A percentile compares a stretch with the other conserved stretches of the same genome.
phyloP scores from a whole-genome alignment of 2,329 filamentous ascomycete species.

The Chaetomium olivaceum region DNA sequence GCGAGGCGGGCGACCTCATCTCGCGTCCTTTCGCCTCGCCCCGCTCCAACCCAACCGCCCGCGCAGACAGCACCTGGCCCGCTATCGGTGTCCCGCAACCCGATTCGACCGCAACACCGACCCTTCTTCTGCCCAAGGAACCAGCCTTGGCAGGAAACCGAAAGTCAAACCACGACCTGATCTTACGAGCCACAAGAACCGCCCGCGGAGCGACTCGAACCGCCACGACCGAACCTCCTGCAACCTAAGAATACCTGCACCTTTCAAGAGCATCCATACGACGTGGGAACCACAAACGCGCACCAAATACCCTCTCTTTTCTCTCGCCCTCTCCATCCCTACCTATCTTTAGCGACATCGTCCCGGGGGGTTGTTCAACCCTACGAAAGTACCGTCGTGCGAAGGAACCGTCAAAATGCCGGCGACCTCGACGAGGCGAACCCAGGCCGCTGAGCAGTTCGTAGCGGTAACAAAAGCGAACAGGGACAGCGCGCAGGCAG shows the following conservation, averaged over 20 bases:
- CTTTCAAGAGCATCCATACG: neutral
- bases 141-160: constrained; percentile 7
- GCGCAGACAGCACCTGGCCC: neutral
- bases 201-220: neutral
- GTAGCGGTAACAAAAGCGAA: constrained; percentile 46
- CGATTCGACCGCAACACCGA: constrained; percentile 16
- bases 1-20: neutral
- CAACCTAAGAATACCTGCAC: neutral
- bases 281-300: neutral
- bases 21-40: neutral
- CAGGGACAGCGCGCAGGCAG: constrained; percentile 48
- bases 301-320: neutral
- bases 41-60: neutral
- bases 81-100: constrained; percentile 12
- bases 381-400: neutral
- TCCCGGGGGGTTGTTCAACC: neutral
- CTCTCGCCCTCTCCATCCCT: neutral
- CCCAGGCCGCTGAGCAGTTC: constrained; percentile 42
- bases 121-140: constrained; percentile 1
- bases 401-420: constrained; percentile 31
- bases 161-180: neutral
- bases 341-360: neutral
- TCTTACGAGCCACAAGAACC: neutral
- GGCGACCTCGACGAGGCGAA: constrained; percentile 39
- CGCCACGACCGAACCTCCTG: neutral